Conservation (phyloP, 441 rosid species). For the Metrosideros polymorpha region DNA sequence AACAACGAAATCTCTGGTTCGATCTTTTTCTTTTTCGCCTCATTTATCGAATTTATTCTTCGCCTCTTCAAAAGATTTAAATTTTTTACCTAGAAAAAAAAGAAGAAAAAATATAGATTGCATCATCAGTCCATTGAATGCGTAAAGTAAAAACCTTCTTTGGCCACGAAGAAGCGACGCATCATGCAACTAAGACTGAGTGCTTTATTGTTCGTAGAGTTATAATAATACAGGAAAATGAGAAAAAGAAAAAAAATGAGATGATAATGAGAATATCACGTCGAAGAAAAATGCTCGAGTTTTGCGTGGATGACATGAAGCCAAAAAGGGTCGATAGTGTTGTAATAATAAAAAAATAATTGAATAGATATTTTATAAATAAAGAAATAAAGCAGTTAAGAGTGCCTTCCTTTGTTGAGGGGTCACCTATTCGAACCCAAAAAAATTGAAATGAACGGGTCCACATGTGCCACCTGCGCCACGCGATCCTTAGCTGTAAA, state of each 20-base stretch:
- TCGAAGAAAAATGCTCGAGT: background rate
- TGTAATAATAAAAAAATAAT: background rate
- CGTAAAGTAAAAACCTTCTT: background rate
- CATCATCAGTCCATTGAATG: background rate
- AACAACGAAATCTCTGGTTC: background rate
- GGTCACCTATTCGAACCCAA: background rate
- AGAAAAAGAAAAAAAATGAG: background rate
- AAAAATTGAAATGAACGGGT: background rate
- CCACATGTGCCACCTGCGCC: slow-evolving; percentile 16
- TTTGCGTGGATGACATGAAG: background rate
- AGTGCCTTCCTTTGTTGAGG: background rate
- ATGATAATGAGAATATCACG: background rate
- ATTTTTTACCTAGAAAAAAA: background rate
- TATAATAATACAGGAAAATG: background rate
- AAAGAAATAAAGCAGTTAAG: background rate
- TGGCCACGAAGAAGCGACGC: background rate
- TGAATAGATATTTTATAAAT: background rate
- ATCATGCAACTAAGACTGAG: background rate
- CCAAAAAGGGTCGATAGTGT: background rate
- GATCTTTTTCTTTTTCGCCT: background rate
- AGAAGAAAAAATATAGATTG: background rate
- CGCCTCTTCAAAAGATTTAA: background rate
- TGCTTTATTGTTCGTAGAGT: background rate
- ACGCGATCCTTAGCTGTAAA: slow-evolving; percentile 4
- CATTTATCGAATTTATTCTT: background rate